A percentile compares a stretch with the other conserved stretches of the same genome.
phyloP scores from a whole-genome alignment of 169 alveolate species.

The Plasmodium vinckei region DNA sequence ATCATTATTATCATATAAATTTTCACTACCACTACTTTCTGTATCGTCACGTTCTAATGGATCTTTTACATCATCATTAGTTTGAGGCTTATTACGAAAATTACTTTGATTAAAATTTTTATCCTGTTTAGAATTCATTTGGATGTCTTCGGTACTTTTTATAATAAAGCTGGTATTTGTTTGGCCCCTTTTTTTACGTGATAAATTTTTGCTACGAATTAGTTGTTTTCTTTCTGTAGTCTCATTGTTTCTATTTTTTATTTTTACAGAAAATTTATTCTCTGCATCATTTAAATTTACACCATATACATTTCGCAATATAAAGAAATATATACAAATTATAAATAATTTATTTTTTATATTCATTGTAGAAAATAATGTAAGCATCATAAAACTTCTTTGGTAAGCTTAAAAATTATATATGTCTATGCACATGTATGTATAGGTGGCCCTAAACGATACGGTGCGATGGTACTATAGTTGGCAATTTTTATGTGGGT shows the following conservation, averaged over 20 bases:
- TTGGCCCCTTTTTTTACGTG: not conserved
- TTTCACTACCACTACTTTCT: not conserved
- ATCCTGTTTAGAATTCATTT: not conserved
- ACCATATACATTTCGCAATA: slow-evolving; percentile 3
- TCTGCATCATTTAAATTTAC: slow-evolving; percentile 14
- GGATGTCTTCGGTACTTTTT: not conserved
- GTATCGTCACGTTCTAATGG: not conserved
- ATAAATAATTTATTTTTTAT: slow-evolving; percentile 12
- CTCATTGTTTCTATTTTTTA: not conserved
- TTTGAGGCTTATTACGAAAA: slow-evolving; percentile 1
- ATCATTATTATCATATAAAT: not conserved
- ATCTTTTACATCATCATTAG: not conserved
- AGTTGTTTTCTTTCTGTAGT: not conserved
- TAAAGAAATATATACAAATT: slow-evolving; percentile 12
- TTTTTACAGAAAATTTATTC: slow-evolving; percentile 1
- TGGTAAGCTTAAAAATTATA: too few relatives aligned
- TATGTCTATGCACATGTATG: too few relatives aligned
- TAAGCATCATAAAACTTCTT: too few relatives aligned
- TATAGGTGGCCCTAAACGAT: too few relatives aligned
- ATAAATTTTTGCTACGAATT: not conserved
- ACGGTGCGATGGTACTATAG: not conserved
- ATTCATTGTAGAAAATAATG: slow-evolving; percentile 19
- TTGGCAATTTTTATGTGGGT: not conserved
- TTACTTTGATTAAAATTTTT: not conserved
- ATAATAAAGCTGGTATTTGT: not conserved